Conservation (phyloP, 2,329 filamentous ascomycete species). For the Hysterium pulicare region DNA sequence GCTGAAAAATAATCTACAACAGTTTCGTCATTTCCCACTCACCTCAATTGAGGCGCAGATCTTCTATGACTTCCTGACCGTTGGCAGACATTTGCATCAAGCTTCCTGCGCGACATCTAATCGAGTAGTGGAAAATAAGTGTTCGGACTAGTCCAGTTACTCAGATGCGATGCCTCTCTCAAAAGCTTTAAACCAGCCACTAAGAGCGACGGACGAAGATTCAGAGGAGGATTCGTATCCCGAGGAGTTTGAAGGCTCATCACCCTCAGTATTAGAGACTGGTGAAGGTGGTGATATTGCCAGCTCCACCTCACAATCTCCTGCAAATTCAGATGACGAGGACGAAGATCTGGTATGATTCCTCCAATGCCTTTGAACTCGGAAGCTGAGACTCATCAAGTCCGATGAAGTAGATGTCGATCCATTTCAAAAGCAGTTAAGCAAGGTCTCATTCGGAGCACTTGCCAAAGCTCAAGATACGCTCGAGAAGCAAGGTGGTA, state of each 20-base stretch:
- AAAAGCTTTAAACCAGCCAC: constrained; percentile 32
- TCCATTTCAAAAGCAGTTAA: constrained; percentile 46
- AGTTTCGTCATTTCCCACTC: too few relatives aligned
- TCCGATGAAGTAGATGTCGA: constrained; percentile 37
- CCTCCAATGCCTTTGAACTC: not conserved
- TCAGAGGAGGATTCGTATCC: constrained; percentile 38
- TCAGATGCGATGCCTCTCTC: constrained; percentile 31
- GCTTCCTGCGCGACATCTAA: too few relatives aligned
- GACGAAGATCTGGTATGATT: not conserved
- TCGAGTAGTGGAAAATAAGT: too few relatives aligned
- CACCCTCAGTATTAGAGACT: constrained; percentile 35
- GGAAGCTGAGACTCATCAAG: constrained; percentile 7
- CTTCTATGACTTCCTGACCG: too few relatives aligned
- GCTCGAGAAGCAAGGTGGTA: constrained; percentile 43
- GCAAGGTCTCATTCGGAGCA: constrained; percentile 80
- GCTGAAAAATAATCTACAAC: too few relatives aligned
- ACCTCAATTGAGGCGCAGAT: too few relatives aligned
- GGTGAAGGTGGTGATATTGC: not conserved
- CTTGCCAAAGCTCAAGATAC: constrained; percentile 80
- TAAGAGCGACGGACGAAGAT: constrained; percentile 34
- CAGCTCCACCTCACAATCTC: constrained; percentile 4
- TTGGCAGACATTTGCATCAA: too few relatives aligned
- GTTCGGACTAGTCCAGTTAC: too few relatives aligned
- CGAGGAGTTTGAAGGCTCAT: constrained; percentile 39
- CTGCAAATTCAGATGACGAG: constrained; percentile 16